A percentile compares a stretch with the other conserved stretches of the same genome.
Conservation (phyloP, 169 alveolate species). For the Toxoplasma gondii region DNA sequence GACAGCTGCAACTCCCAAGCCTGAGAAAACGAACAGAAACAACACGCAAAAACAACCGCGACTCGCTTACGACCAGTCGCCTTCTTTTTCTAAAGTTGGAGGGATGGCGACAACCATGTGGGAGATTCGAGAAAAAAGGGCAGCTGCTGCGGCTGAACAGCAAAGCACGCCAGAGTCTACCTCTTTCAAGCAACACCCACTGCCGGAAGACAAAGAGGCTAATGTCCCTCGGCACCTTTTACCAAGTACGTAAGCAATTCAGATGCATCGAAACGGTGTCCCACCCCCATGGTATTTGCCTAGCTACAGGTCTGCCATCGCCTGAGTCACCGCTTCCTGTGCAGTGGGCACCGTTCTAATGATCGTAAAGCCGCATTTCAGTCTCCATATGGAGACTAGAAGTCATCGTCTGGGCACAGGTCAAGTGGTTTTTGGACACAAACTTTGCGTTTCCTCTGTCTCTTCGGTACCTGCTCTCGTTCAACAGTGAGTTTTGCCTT, state of each 20-base stretch:
- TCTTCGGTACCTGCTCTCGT: not conserved
- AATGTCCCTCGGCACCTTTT: too few relatives aligned
- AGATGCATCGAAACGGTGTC: too few relatives aligned
- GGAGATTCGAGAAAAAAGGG: not conserved
- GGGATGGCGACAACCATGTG: not conserved
- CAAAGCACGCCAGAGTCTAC: not conserved
- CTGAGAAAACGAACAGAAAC: not conserved
- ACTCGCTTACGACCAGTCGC: not conserved
- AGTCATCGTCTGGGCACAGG: too few relatives aligned
- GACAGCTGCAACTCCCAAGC: constrained; percentile 63
- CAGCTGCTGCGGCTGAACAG: not conserved
- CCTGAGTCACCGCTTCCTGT: too few relatives aligned
- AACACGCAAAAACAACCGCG: not conserved
- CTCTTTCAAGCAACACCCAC: not conserved
- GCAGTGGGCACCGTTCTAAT: too few relatives aligned
- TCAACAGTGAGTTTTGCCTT: not conserved
- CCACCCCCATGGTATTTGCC: too few relatives aligned
- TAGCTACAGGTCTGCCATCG: too few relatives aligned
- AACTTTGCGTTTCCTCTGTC: not conserved
- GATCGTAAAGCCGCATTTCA: too few relatives aligned
- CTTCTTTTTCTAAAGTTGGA: not conserved
- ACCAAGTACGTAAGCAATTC: too few relatives aligned
- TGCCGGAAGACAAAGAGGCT: too few relatives aligned
- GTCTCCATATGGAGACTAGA: too few relatives aligned
- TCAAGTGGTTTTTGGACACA: not conserved